Conservation (phyloP, 768 basidiomycete species). For the Chlorophyllum brunneum region DNA sequence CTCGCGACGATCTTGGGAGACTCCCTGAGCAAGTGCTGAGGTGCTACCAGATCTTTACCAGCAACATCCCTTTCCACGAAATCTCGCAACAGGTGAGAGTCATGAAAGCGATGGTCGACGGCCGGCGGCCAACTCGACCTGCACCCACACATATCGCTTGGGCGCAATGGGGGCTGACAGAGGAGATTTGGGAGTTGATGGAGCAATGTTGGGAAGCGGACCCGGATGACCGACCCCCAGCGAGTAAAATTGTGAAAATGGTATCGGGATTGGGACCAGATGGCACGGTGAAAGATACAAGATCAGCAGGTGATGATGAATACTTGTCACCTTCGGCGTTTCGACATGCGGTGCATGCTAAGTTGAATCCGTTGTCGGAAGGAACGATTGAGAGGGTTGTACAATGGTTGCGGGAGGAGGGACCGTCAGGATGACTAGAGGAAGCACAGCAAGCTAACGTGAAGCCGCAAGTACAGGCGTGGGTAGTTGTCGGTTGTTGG, state of each 20-base stretch:
- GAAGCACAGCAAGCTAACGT: no score
- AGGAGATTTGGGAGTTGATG: constrained; percentile 13
- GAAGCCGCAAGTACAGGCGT: no score
- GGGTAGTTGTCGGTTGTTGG: no score
- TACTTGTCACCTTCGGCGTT: constrained; percentile 7
- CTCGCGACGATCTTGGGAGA: not conserved
- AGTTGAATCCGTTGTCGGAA: constrained; percentile 6
- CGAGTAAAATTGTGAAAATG: not conserved
- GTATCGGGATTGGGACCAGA: not conserved
- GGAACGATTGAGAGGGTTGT: constrained; percentile 5
- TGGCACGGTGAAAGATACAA: not conserved
- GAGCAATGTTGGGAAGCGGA: constrained; percentile 11
- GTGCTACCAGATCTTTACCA: constrained; percentile 10
- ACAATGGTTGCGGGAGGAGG: constrained; percentile 4
- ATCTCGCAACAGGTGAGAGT: constrained; percentile 1
- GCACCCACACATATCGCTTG: not conserved
- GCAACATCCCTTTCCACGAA: constrained; percentile 11
- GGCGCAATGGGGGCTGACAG: constrained; percentile 2
- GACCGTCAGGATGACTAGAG: no score
- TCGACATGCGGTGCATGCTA: constrained; percentile 6
- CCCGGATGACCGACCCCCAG: not conserved
- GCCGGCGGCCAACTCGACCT: constrained; percentile 1
- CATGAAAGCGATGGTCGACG: constrained; percentile 10
- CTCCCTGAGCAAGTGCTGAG: not conserved
- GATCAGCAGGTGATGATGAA: not conserved